Evolutionary conservation across 768 basidiomycete genomes (phyloP).

Genomic region (Floccularia luteovirens): DNA sequence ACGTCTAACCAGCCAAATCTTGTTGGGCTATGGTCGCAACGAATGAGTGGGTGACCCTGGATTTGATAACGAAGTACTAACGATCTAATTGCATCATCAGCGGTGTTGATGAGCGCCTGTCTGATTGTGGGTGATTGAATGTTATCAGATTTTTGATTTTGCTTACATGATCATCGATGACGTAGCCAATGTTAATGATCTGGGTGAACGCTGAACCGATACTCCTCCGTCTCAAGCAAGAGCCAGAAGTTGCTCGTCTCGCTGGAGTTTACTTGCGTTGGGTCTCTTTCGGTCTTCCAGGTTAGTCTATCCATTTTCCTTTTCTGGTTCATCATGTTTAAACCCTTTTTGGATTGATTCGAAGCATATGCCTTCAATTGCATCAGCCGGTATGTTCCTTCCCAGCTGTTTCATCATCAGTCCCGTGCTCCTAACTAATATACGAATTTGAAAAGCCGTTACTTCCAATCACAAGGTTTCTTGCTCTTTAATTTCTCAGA

Average conservation of each 20-base stretch:
- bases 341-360: neutral
- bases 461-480: slow-evolving; percentile 77
- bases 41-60: slow-evolving; percentile 58
- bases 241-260: slow-evolving; percentile 74
- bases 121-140: slow-evolving; percentile 65
- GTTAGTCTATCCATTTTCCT: slow-evolving; percentile 18
- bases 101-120: slow-evolving; percentile 48
- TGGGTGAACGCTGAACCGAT: slow-evolving; percentile 85
- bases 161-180: slow-evolving; percentile 18
- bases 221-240: slow-evolving; percentile 69
- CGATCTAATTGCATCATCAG: too few species aligned
- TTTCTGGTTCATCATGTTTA: slow-evolving; percentile 3
- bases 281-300: slow-evolving; percentile 72
- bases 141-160: slow-evolving; percentile 4
- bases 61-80: too few species aligned
- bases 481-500: neutral
- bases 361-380: slow-evolving; percentile 45
- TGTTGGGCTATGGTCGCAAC: slow-evolving; percentile 86
- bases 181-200: slow-evolving; percentile 50
- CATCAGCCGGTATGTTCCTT: slow-evolving; percentile 27
- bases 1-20: slow-evolving; percentile 78
- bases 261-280: slow-evolving; percentile 75
- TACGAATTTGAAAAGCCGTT: slow-evolving; percentile 33
- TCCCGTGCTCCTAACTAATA: neutral
- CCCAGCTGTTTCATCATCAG: neutral